phyloP scores from a whole-genome alignment of 305 asterid genomes.

The Solanum chacoense region DNA sequence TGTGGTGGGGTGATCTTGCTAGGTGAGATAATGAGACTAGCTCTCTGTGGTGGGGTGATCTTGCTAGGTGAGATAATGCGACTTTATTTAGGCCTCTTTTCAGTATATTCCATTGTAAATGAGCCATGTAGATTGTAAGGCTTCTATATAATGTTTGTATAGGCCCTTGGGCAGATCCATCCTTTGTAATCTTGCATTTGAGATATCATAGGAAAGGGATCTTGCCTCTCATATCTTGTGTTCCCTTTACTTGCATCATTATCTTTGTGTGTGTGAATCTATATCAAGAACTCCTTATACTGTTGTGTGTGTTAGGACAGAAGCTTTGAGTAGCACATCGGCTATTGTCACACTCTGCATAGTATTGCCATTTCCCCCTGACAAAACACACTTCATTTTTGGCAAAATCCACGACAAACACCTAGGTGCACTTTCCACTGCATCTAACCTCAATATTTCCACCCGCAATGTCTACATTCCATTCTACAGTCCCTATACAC shows the following conservation, averaged over 20 bases:
- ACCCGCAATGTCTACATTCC: background rate
- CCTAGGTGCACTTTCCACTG: background rate
- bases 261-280: background rate
- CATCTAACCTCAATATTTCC: background rate
- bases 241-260: background rate
- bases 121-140: background rate
- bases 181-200: background rate
- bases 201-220: background rate
- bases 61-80: background rate
- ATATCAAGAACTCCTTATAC: background rate
- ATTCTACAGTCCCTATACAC: background rate
- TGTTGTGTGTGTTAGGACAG: background rate
- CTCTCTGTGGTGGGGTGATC: background rate
- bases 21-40: background rate
- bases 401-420: background rate
- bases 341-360: background rate
- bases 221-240: background rate
- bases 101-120: background rate
- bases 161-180: background rate
- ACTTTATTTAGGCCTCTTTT: background rate
- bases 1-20: background rate
- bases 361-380: background rate
- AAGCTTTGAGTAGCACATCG: background rate
- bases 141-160: background rate
- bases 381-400: background rate